Percentiles rank a stretch among this genome's conserved stretches.
phyloP scores from a whole-genome alignment of 2,329 filamentous ascomycete genomes.

The Phoma sp. region DNA sequence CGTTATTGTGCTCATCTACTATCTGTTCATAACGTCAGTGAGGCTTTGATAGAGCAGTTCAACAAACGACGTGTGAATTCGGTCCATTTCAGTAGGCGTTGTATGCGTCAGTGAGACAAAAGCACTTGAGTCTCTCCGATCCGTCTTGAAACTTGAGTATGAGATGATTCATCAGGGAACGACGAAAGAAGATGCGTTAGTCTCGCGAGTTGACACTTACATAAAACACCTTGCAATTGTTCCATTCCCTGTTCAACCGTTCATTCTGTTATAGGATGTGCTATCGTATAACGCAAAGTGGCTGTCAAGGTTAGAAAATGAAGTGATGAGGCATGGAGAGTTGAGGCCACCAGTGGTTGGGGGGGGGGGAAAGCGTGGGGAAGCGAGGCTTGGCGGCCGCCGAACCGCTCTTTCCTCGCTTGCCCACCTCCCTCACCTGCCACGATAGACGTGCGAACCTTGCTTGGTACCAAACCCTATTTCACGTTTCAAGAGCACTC shows the following conservation, averaged over 20 bases:
- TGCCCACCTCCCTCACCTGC: no score
- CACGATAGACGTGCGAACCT: no score
- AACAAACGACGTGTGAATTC: neutral
- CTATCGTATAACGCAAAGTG: neutral
- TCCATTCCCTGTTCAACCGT: neutral
- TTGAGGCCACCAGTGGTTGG: constrained; percentile 2
- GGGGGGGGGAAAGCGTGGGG: neutral
- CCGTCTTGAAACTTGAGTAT: constrained; percentile 45
- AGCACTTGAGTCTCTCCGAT: constrained; percentile 42
- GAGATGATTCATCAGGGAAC: constrained; percentile 33
- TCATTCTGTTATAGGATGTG: neutral
- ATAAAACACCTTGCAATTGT: neutral
- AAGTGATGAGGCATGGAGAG: neutral
- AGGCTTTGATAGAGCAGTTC: neutral
- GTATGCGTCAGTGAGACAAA: constrained; percentile 35
- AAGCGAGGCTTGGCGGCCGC: constrained; percentile 11
- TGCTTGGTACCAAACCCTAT: no score
- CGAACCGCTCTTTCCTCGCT: neutral
- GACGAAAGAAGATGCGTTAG: neutral
- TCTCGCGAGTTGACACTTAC: neutral
- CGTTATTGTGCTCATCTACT: constrained; percentile 9
- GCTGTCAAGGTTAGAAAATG: neutral
- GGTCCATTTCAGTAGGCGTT: constrained; percentile 9
- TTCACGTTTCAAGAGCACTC: no score
- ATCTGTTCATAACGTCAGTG: constrained; percentile 3